These are phyloP conservation scores for Thermomyces lanuginosus DNA, from an alignment of 2,329 filamentous ascomycete genomes.

Conservation along the genomic window DNA sequence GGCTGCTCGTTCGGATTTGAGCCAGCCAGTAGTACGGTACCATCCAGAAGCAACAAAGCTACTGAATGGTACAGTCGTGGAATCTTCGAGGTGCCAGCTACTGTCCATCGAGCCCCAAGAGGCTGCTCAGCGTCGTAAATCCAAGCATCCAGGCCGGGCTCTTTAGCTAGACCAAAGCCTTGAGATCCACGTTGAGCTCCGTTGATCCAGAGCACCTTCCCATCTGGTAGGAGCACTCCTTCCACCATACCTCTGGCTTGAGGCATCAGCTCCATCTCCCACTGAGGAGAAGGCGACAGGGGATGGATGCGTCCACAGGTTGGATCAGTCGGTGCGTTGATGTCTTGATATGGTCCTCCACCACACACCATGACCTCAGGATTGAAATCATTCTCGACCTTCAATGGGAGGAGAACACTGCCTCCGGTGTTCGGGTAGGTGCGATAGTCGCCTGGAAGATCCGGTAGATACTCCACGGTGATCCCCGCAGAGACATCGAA, in stretches of 20 bases:
- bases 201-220: slow-evolving; percentile 44
- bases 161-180: slow-evolving; percentile 41
- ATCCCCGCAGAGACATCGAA: slow-evolving; percentile 35
- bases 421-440: slow-evolving; percentile 47
- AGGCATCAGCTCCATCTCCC: slow-evolving; percentile 45
- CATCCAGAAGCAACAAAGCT: slow-evolving; percentile 42
- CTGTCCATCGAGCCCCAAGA: slow-evolving; percentile 34
- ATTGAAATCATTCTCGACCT: slow-evolving; percentile 35
- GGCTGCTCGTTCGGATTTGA: slow-evolving; percentile 46
- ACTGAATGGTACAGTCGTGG: slow-evolving; percentile 45
- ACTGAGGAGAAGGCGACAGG: slow-evolving; percentile 31
- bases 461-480: slow-evolving; percentile 32
- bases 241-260: slow-evolving; percentile 45
- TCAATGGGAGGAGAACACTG: slow-evolving; percentile 39
- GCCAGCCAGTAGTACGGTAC: slow-evolving; percentile 42
- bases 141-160: slow-evolving; percentile 40
- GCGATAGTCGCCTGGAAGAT: slow-evolving; percentile 40
- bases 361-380: slow-evolving; percentile 43
- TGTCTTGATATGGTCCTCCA: slow-evolving; percentile 43
- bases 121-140: slow-evolving; percentile 41
- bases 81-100: slow-evolving; percentile 27
- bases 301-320: slow-evolving; percentile 43
- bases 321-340: slow-evolving; percentile 41
- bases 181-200: slow-evolving; percentile 42
- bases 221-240: slow-evolving; percentile 43